Conservation (phyloP, 192 early-diverging fungal genomes). For the Umbelopsis isabellina region DNA sequence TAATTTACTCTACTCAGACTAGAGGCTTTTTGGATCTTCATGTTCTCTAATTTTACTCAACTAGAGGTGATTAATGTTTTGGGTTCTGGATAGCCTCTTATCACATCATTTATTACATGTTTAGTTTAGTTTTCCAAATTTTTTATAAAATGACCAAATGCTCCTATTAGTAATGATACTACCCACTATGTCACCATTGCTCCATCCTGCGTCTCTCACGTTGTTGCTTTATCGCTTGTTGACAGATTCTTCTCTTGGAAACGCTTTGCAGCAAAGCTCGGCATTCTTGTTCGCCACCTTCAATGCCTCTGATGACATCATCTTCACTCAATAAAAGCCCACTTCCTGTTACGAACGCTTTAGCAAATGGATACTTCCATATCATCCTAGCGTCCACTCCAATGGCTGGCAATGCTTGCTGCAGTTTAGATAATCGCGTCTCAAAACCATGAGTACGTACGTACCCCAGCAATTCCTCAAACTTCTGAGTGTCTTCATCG, state of each 20-base stretch:
- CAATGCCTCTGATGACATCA: conserved; percentile 35
- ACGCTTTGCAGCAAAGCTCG: conserved; percentile 2
- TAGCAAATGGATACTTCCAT: conserved; percentile 44
- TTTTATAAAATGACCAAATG: too few species aligned
- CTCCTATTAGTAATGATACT: too few species aligned
- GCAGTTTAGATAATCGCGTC: conserved; percentile 29
- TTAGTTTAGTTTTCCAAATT: too few species aligned
- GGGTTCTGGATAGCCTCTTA: too few species aligned
- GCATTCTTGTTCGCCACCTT: conserved; percentile 38
- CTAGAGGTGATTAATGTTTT: too few species aligned
- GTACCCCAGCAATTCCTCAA: conserved; percentile 22
- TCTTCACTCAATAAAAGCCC: conserved; percentile 34
- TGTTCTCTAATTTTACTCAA: too few species aligned
- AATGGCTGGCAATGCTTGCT: conserved; percentile 29
- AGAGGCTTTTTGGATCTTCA: too few species aligned
- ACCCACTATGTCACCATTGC: too few species aligned
- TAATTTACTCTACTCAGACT: too few species aligned
- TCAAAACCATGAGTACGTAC: conserved; percentile 35
- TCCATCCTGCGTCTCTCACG: neutral
- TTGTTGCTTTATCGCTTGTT: neutral
- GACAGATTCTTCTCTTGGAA: conserved; percentile 6
- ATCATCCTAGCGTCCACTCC: conserved; percentile 36
- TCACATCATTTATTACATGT: too few species aligned
- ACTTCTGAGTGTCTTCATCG: neutral
- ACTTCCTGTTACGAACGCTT: conserved; percentile 31